Percentiles rank a stretch among this genome's conserved stretches.
Conservation (phyloP, 192 early-diverging fungal species). For the Rhizophagus clarus region DNA sequence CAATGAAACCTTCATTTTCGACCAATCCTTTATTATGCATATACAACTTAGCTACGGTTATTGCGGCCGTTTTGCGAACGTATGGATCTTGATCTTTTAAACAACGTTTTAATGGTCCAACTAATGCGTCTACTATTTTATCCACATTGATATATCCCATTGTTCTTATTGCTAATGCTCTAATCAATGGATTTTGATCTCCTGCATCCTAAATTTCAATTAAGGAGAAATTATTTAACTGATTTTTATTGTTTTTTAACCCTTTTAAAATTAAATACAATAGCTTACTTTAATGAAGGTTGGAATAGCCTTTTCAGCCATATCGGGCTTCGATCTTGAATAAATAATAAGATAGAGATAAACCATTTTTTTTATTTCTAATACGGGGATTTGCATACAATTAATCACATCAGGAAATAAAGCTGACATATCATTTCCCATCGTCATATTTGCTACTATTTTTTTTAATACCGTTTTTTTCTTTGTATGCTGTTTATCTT, state of each 20-base stretch:
- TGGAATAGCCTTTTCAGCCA: slow-evolving; percentile 89
- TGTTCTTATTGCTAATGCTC: slow-evolving; percentile 94
- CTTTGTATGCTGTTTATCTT: slow-evolving; percentile 76
- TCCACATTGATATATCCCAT: slow-evolving; percentile 98
- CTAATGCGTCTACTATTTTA: slow-evolving; percentile 81
- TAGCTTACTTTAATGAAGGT: slow-evolving; percentile 78
- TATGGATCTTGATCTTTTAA: slow-evolving; percentile 92
- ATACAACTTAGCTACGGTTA: slow-evolving; percentile 92
- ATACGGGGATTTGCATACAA: slow-evolving; percentile 86
- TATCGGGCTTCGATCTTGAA: slow-evolving; percentile 88
- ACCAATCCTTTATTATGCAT: slow-evolving; percentile 86
- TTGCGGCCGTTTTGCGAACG: slow-evolving; percentile 94
- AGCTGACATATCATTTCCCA: slow-evolving; percentile 99
- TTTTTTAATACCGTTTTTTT: slow-evolving; percentile 89
- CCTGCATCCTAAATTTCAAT: slow-evolving; percentile 70
- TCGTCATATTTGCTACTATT: slow-evolving; percentile 99
- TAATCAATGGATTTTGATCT: slow-evolving; percentile 92
- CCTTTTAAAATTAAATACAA: not conserved
- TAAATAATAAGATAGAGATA: slow-evolving; percentile 98
- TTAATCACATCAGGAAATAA: slow-evolving; percentile 91
- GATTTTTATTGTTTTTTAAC: not conserved
- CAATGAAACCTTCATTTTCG: slow-evolving; percentile 87
- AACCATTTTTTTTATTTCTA: slow-evolving; percentile 90
- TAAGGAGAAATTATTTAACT: slow-evolving; percentile 19
- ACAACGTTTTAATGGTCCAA: slow-evolving; percentile 82